These are phyloP conservation scores for Sporothrix curviconia DNA, from an alignment of 2,329 filamentous ascomycete genomes.

Conservation along the genomic window DNA sequence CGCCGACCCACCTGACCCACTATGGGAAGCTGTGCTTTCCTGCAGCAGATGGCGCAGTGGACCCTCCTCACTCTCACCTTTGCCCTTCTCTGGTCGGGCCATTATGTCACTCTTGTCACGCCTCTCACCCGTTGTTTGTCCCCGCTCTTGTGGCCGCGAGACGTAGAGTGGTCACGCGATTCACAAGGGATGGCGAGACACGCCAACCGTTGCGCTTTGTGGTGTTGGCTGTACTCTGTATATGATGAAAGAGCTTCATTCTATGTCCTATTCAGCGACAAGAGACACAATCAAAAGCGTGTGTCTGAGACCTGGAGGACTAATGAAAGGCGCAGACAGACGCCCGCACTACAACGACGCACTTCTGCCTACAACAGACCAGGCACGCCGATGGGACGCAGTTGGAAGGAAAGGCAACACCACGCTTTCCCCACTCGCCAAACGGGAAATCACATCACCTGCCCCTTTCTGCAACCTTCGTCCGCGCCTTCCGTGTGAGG, in stretches of 20 bases:
- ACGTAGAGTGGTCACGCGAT: constrained; percentile 12
- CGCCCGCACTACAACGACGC: too few species aligned
- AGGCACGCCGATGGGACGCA: too few species aligned
- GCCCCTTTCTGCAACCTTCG: not conserved
- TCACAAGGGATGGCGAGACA: constrained; percentile 12
- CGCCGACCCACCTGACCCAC: constrained; percentile 4
- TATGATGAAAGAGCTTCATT: not conserved
- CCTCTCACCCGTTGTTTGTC: not conserved
- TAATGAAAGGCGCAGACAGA: too few species aligned
- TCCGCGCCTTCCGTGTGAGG: constrained; percentile 11
- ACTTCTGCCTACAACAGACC: too few species aligned
- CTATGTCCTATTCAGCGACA: too few species aligned
- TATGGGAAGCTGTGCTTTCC: not conserved
- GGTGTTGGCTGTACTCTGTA: not conserved
- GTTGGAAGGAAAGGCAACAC: too few species aligned
- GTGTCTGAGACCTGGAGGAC: not conserved
- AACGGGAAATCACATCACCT: constrained; percentile 8
- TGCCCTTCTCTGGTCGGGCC: constrained; percentile 1
- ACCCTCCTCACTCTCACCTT: not conserved
- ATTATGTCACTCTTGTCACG: constrained; percentile 12
- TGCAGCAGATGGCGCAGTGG: constrained; percentile 5
- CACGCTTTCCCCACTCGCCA: constrained; percentile 7
- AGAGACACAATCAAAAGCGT: too few species aligned
- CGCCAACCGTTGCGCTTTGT: not conserved
- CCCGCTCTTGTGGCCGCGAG: not conserved